Evolutionary conservation across 1,284 basidiomycete species (phyloP).

Genomic region (Blastosporella zonata): DNA sequence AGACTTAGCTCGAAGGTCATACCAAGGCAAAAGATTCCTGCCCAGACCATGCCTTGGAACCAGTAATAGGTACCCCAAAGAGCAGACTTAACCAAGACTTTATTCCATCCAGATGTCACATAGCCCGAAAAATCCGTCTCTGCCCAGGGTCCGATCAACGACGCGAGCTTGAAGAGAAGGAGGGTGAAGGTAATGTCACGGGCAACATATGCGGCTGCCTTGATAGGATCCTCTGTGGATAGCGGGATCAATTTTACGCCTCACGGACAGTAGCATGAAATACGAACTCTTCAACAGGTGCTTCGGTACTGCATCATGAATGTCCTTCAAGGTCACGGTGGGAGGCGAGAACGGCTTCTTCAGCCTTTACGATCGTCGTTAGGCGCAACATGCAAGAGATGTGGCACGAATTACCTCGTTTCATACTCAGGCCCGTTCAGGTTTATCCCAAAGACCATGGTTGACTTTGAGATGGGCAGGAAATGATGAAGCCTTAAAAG

Average conservation of each 20-base stretch:
- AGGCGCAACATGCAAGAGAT: conserved; percentile 1
- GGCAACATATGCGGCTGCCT: conserved; percentile 36
- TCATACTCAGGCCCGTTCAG: conserved; percentile 33
- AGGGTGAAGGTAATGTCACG: conserved; percentile 36
- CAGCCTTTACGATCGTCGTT: conserved; percentile 18
- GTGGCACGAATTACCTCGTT: conserved; percentile 24
- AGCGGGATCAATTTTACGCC: background rate
- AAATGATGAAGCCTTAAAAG: background rate
- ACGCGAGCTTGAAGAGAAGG: conserved; percentile 32
- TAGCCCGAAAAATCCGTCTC: conserved; percentile 29
- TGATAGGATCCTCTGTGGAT: conserved; percentile 34
- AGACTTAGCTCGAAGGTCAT: conserved; percentile 4
- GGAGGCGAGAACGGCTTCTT: conserved; percentile 38
- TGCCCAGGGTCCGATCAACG: conserved; percentile 30
- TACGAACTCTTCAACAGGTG: conserved; percentile 48
- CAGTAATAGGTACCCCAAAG: conserved; percentile 37
- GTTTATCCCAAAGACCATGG: conserved; percentile 19
- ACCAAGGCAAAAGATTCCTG: conserved; percentile 43
- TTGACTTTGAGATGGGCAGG: conserved; percentile 9
- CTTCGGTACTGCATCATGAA: conserved; percentile 46
- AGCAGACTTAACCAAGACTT: conserved; percentile 22
- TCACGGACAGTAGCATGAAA: background rate
- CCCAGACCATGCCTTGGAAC: conserved; percentile 36
- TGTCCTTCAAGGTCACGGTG: conserved; percentile 39
- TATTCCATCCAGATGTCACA: conserved; percentile 24